Evolutionary conservation across 805 yeast genomes (phyloP).

Genomic region (Metschnikowia colocasiae): DNA sequence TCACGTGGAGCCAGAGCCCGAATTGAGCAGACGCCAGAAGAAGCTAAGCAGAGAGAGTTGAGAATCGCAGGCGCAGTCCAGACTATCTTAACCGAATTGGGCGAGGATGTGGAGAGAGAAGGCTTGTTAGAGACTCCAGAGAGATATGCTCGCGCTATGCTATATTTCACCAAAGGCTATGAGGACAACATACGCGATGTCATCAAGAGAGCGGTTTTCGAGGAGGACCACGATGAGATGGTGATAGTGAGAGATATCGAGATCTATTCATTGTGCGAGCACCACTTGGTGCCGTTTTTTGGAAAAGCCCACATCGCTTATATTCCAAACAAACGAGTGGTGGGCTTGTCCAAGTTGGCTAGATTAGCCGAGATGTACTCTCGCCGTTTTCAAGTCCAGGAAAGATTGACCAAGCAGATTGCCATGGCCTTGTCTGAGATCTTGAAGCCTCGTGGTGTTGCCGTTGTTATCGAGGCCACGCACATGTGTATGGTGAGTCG

Average conservation of each 20-base stretch:
- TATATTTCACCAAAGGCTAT: constrained; percentile 93
- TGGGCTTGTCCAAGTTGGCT: constrained; percentile 91
- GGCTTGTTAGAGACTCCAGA: constrained; percentile 94
- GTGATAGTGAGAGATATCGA: constrained; percentile 95
- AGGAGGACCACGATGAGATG: constrained; percentile 99
- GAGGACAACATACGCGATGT: constrained; percentile 91
- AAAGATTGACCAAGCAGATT: constrained; percentile 91
- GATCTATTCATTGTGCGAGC: constrained; percentile 90
- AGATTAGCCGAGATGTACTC: constrained; percentile 96
- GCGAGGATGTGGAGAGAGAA: constrained; percentile 86
- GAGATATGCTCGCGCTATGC: constrained; percentile 94
- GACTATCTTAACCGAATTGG: constrained; percentile 73
- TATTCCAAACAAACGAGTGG: constrained; percentile 88
- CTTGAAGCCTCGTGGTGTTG: constrained; percentile 92
- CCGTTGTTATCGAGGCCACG: constrained; percentile 95
- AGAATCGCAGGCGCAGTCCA: constrained; percentile 85
- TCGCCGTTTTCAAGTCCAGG: constrained; percentile 96
- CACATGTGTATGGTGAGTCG: constrained; percentile 99
- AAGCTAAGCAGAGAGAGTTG: constrained; percentile 59
- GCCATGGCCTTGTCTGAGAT: constrained; percentile 94
- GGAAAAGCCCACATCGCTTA: constrained; percentile 98
- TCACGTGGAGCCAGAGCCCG: constrained; percentile 77
- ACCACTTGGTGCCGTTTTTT: constrained; percentile 93
- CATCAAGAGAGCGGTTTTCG: constrained; percentile 91
- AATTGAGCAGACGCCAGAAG: constrained; percentile 64